phyloP scores from a whole-genome alignment of 306 rosid genomes.

The Purshia tridentata region DNA sequence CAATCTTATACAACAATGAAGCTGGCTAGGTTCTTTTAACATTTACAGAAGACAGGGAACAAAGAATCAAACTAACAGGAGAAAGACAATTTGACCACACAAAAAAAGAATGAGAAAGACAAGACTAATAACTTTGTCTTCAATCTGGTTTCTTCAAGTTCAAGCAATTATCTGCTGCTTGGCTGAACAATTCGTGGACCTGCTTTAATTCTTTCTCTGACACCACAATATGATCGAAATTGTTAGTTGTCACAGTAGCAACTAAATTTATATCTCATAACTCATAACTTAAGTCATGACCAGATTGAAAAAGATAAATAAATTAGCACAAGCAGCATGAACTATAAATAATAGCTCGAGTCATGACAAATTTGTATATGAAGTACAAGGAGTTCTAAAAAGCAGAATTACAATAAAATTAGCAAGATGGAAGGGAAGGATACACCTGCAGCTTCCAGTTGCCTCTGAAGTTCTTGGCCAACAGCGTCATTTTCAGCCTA shows the following conservation, averaged over 20 bases:
- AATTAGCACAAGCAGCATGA: neutral
- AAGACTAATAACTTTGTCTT: neutral
- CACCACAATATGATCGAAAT: slow-evolving; percentile 29
- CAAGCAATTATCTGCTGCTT: slow-evolving; percentile 82
- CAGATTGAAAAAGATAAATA: neutral
- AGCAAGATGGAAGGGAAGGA: slow-evolving; percentile 23
- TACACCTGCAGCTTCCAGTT: slow-evolving; percentile 90
- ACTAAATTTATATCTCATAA: neutral
- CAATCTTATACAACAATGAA: neutral
- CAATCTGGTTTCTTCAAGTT: slow-evolving; percentile 79
- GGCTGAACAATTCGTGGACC: slow-evolving; percentile 69
- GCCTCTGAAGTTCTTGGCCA: slow-evolving; percentile 88
- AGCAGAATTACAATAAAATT: neutral
- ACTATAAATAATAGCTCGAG: neutral
- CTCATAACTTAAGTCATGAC: neutral
- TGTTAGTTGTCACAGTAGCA: slow-evolving; percentile 2
- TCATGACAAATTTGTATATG: neutral
- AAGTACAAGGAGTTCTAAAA: neutral
- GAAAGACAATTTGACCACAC: neutral
- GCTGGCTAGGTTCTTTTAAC: neutral
- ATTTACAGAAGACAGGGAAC: neutral
- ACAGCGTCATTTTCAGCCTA: slow-evolving; percentile 84
- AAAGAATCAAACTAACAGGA: neutral
- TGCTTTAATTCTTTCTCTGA: slow-evolving; percentile 70
- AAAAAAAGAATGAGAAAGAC: neutral